A percentile compares a stretch with the other conserved stretches of the same genome.
Evolutionary conservation across 2,329 filamentous ascomycete genomes (phyloP).

Genomic region (Calonectria leucothoes): DNA sequence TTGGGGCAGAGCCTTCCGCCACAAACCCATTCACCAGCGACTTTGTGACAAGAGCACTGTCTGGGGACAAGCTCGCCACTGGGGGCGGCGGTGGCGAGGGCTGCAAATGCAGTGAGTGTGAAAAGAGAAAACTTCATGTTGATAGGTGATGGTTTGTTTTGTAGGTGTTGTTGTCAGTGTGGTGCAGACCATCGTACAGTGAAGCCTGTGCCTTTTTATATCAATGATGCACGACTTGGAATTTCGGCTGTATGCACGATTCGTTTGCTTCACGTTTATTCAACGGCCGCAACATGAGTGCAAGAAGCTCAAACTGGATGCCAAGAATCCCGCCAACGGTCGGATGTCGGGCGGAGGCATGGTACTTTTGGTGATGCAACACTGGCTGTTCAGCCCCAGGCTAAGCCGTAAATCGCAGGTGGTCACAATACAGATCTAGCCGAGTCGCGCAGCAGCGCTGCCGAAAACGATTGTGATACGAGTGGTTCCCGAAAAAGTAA

Average conservation of each 20-base stretch:
- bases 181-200: neutral
- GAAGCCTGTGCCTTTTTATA: neutral
- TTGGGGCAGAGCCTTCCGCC: neutral
- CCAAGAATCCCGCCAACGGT: neutral
- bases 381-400: neutral
- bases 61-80: neutral
- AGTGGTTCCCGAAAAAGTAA: neutral
- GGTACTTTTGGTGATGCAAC: slow-evolving; percentile 4
- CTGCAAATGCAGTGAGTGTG: neutral
- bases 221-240: no score
- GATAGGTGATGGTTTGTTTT: neutral
- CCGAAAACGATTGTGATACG: neutral
- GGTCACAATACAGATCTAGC: neutral
- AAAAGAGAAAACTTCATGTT: slow-evolving; percentile 1
- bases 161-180: neutral
- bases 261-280: neutral
- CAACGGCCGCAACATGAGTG: no score
- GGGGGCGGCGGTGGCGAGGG: neutral
- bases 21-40: neutral
- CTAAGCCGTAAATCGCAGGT: slow-evolving; percentile 1
- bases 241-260: neutral
- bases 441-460: neutral
- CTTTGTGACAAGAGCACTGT: neutral
- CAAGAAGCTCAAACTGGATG: neutral
- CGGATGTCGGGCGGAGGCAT: neutral